Base-by-base conservation (phyloP, 352 stramenopile species). In the Phytopythium helicoides region DNA sequence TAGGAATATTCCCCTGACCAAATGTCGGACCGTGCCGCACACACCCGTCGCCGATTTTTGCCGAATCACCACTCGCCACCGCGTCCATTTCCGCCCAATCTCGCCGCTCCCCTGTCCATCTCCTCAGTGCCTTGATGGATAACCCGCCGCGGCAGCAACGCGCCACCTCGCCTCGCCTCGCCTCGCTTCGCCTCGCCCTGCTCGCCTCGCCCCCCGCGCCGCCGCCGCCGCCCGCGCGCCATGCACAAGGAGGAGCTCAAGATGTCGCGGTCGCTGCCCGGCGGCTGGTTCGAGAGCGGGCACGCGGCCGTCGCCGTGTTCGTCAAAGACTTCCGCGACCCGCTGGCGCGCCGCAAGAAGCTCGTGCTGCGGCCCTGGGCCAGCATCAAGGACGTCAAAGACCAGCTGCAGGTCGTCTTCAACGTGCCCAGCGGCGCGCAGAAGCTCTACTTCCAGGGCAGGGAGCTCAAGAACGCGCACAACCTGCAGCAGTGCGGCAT, bases 301-400 rank as follows among this genome's bases (percentile, higher is more conserved):
- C 81, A 92, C 39, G 79, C 78, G 31, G 71, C 78, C 48, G 78
- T 92, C 45, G 61, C 71, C 26, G 66, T 89, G 44, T 88, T 71
- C 58, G 72, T 92, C 26, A 87, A 88, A 51, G 78, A 92, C 65
- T 92, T 92, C 60, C 81, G 81, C 47, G 81, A 92, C 60, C 81
- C 81, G 40, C 68, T 92, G 25, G 76, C 77, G 62, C 81, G 81
- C 54, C 82, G 86, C 66, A 93, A 91, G 64, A 93, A 93, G 62
- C 79, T 93, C 19, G 68, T 89, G 54, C 52, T 93, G 51, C 66
- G 68, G 52, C 83, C 83, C 16, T 93, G 83, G 83, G 78, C 83
- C 25, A 81, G 65, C 54, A 77, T 93, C 52, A 93, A 94, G 57
- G 81, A 94, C 73, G 71, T 94, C 52, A 94, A 94, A 49, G 78